Percentiles rank a stretch among this genome's conserved stretches.
Conservation (phyloP, 805 yeast species). For the Grigorovia jiainica region DNA sequence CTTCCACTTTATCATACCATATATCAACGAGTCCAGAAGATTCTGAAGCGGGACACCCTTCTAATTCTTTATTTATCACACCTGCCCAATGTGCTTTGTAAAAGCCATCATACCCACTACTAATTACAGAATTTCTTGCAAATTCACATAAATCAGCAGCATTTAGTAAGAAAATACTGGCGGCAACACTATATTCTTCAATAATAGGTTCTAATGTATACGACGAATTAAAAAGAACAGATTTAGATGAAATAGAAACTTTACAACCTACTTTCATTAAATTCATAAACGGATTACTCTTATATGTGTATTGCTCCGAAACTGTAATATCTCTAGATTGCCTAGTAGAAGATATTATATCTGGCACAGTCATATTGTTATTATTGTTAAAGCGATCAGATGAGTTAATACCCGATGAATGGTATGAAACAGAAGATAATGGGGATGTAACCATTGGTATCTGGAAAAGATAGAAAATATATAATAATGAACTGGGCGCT, state of each 20-base stretch:
- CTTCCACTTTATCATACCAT: constrained; percentile 23
- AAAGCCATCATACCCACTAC: constrained; percentile 25
- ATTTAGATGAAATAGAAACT: constrained; percentile 21
- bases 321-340: constrained; percentile 18
- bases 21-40: constrained; percentile 17
- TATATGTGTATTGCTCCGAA: constrained; percentile 13
- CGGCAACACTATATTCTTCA: constrained; percentile 30
- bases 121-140: constrained; percentile 22
- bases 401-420: background rate
- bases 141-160: constrained; percentile 28
- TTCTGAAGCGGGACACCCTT: constrained; percentile 9
- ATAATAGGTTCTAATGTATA: constrained; percentile 27
- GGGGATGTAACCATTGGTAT: constrained; percentile 25
- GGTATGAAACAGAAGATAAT: constrained; percentile 18
- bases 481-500: constrained; percentile 13
- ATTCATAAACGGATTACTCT: constrained; percentile 24
- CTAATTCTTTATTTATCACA: constrained; percentile 7
- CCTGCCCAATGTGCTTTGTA: constrained; percentile 29
- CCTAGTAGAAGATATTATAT: constrained; percentile 1
- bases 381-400: background rate
- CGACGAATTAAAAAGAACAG: constrained; percentile 24
- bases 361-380: background rate
- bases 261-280: constrained; percentile 23
- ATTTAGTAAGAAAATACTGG: constrained; percentile 25
- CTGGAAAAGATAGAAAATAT: constrained; percentile 23